phyloP scores from a whole-genome alignment of 345 rosid species.

The Zanthoxylum bungeanum region DNA sequence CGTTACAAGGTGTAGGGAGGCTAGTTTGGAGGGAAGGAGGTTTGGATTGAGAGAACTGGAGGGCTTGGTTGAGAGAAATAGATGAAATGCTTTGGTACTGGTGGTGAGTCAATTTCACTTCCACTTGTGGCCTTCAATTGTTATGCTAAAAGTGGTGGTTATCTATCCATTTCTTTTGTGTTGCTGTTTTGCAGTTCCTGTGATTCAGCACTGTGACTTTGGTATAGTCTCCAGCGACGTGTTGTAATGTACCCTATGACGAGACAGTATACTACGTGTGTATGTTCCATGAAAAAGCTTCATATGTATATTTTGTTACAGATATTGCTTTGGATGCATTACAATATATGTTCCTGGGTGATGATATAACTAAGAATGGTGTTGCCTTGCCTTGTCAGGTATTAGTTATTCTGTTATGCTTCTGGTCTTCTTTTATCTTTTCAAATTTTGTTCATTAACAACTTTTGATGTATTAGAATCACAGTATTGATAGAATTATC shows the following conservation, averaged over 20 bases:
- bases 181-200: constrained; percentile 31
- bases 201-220: constrained; percentile 32
- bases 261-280: constrained; percentile 42
- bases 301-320: constrained; percentile 55
- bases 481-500: neutral
- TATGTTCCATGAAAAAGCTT: constrained; percentile 36
- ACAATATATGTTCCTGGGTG: constrained; percentile 15
- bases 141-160: constrained; percentile 24
- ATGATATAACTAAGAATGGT: constrained; percentile 23
- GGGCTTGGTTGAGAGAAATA: constrained; percentile 60
- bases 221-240: constrained; percentile 24
- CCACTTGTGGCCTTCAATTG: constrained; percentile 31
- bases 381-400: constrained; percentile 18
- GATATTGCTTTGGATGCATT: constrained; percentile 33
- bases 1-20: constrained; percentile 70
- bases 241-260: constrained; percentile 35
- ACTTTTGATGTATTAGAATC: neutral
- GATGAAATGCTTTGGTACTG: constrained; percentile 42
- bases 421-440: neutral
- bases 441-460: neutral
- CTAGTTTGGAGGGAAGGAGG: constrained; percentile 61
- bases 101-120: constrained; percentile 18
- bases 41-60: constrained; percentile 87
- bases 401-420: neutral
- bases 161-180: constrained; percentile 28